Percentiles rank a stretch among this genome's conserved stretches.
phyloP scores from a whole-genome alignment of 257 asterid species.

The Linaria vulgaris region DNA sequence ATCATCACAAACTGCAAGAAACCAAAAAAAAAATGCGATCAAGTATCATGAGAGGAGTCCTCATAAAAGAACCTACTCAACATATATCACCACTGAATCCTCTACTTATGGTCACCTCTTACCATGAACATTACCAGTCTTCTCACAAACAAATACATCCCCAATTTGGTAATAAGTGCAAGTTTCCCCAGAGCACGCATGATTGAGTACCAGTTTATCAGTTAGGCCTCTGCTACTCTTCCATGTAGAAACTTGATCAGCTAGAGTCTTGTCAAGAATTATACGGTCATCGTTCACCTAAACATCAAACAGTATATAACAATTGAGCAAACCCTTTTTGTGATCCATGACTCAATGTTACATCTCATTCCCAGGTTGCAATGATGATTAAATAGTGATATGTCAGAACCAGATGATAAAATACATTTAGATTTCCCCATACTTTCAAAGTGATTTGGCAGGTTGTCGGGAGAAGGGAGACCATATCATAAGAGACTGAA shows the following conservation, averaged over 20 bases:
- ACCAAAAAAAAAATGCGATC: not conserved
- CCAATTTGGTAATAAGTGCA: conserved; percentile 85
- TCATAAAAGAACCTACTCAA: not conserved
- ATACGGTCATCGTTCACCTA: conserved; percentile 84
- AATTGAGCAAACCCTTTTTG: conserved; percentile 4
- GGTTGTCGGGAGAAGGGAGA: no score
- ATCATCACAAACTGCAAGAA: conserved; percentile 84
- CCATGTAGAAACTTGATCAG: conserved; percentile 95
- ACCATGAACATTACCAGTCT: conserved; percentile 97
- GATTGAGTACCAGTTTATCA: conserved; percentile 65
- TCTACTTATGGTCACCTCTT: conserved; percentile 11
- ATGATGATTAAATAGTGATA: not conserved
- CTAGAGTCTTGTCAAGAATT: conserved; percentile 89
- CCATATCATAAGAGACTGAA: no score
- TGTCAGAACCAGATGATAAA: no score
- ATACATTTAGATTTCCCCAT: no score
- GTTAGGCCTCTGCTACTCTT: conserved; percentile 84
- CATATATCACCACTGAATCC: not conserved
- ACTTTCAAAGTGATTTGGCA: no score
- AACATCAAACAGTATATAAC: not conserved
- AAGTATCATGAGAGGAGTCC: not conserved
- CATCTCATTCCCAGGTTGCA: not conserved
- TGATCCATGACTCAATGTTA: conserved; percentile 4
- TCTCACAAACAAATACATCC: conserved; percentile 93
- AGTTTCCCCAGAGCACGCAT: conserved; percentile 83